Base-by-base conservation (phyloP, 352 stramenopile genomes). In the Globisporangium nodosum region DNA sequence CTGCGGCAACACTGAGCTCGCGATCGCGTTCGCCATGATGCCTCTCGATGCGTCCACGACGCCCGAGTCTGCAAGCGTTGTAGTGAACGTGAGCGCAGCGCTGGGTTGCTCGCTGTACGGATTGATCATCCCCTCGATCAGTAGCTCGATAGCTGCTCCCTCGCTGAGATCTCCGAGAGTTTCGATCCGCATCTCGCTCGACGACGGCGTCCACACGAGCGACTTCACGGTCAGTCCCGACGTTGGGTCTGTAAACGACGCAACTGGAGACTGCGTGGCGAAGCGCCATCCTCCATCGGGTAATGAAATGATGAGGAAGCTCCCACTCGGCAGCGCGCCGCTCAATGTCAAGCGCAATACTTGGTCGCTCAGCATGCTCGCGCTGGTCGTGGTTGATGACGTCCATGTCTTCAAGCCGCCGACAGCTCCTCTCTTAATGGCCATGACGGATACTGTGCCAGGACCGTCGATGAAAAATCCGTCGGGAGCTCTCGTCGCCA, bases 341-440 rank as follows among this genome's bases (percentile, higher is more conserved):
- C 56, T 81, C 18, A 88, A 46, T 16, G 65, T 78, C 7, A 81
- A 52, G 1, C 54, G 62, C 11, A 90, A 21, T 15, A 69, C 49
- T 49, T 83, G 76, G 18, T 88, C 71, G 40, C 80, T 90, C 58
- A 45, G 47, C 72, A 81, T 84, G 31, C 75, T 83, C 6, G 80
- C 73, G 48, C 74, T 83, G 20, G 61, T 53, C 3, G 74, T 78
- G 8, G 66, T 76, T 1, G 64, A 49, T 5, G 68, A 80, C 0
- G 53, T 65, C 60, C 75, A 84, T 0, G 63, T 60, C 53, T 78
- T 81, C 3, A 33, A 13, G 0, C 80, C 80, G 30, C 45, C 30
- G 3, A 87, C 51, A 15, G 24, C 6, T 40, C 80, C 80, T 49
- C 67, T 51, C 20, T 56, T 61, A 21, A 88, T 83, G 2, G 59